Evolutionary conservation across 805 yeast species (phyloP).

Genomic region (Candida dajiaensis): DNA sequence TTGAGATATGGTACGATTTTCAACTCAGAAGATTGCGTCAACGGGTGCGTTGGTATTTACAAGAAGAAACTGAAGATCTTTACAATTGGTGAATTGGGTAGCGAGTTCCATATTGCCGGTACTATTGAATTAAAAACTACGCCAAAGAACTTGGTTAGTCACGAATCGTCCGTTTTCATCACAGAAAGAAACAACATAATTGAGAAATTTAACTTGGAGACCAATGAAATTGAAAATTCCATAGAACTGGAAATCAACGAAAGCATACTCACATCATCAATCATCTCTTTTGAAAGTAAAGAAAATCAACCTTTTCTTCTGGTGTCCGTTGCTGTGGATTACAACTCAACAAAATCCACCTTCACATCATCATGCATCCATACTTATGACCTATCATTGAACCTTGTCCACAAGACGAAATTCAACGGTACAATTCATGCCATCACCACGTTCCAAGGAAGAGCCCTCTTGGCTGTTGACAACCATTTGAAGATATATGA

Average conservation of each 20-base stretch:
- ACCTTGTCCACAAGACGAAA: slow-evolving; percentile 54
- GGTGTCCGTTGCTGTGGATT: slow-evolving; percentile 34
- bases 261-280: slow-evolving; percentile 8
- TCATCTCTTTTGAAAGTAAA: slow-evolving; percentile 22
- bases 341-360: slow-evolving; percentile 11
- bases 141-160: slow-evolving; percentile 37
- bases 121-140: slow-evolving; percentile 41
- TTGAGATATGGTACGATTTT: slow-evolving; percentile 47
- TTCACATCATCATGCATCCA: slow-evolving; percentile 16
- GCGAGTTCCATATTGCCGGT: slow-evolving; percentile 28
- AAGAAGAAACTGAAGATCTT: slow-evolving; percentile 49
- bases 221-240: slow-evolving; percentile 9
- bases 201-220: slow-evolving; percentile 11
- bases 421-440: slow-evolving; percentile 44
- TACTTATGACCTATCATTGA: slow-evolving; percentile 33
- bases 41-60: slow-evolving; percentile 60
- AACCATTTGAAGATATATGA: slow-evolving; percentile 55
- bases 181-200: slow-evolving; percentile 7
- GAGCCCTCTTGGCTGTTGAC: slow-evolving; percentile 53
- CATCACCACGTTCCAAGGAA: slow-evolving; percentile 50
- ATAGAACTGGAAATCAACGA: slow-evolving; percentile 8
- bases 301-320: slow-evolving; percentile 31
- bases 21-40: slow-evolving; percentile 53
- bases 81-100: slow-evolving; percentile 37
- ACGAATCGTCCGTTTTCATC: slow-evolving; percentile 20